Evolutionary conservation across 768 basidiomycete species (phyloP).

Genomic region (Trametes sanguinea): DNA sequence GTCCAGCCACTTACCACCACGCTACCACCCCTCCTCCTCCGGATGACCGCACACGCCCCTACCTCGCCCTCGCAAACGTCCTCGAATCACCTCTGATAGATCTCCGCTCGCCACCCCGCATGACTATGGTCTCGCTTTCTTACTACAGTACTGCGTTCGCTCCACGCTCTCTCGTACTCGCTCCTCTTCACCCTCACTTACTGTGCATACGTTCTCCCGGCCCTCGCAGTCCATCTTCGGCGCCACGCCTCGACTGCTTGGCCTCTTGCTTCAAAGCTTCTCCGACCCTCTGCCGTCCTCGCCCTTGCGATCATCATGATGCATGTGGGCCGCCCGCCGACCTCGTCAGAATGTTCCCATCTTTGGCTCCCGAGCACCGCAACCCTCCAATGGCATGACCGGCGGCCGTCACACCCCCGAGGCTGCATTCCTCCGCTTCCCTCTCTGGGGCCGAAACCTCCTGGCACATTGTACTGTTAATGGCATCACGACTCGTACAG

Average conservation of each 20-base stretch:
- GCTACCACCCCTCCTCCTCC: not conserved
- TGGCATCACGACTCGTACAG: not conserved
- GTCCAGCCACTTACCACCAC: not conserved
- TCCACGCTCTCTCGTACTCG: not conserved
- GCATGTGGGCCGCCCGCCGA: not conserved
- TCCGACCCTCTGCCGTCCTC: not conserved
- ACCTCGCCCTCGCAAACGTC: constrained; percentile 12
- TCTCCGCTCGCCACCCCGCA: constrained; percentile 3
- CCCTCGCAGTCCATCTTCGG: not conserved
- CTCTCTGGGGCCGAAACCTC: not conserved
- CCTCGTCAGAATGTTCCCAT: not conserved
- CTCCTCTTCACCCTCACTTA: not conserved
- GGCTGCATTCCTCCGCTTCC: not conserved
- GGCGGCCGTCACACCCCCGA: not conserved
- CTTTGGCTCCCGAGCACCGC: not conserved
- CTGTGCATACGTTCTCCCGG: not conserved
- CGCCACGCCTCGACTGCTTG: not conserved
- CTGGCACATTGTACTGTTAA: not conserved
- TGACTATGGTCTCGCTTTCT: constrained; percentile 6
- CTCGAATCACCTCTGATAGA: constrained; percentile 18
- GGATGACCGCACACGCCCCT: constrained; percentile 2
- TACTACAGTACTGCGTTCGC: not conserved
- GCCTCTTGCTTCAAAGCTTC: not conserved
- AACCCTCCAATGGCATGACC: not conserved
- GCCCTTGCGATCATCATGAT: not conserved